Evolutionary conservation across 257 asterid genomes (phyloP), one percentile per base, ranked within the genome.

Genomic region (Voacanga thouarsii): DNA sequence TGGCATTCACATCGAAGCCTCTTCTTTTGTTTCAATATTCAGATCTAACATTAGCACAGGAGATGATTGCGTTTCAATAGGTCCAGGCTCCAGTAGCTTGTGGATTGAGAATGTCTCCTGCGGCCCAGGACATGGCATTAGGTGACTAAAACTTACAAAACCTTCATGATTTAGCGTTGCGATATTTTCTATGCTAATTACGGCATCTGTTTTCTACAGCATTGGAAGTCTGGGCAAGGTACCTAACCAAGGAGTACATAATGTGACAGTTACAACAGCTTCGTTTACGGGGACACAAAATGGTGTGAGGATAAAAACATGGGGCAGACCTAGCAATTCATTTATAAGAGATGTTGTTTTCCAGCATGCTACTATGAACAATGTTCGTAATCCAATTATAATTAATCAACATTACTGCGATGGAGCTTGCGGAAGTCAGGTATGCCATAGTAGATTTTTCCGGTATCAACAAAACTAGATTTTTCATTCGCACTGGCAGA

Each of bases 121-220:
- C 18, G 93, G 93, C 37, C 93, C 93, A 0, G 93, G 93, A 28
- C 93, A 89, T 45, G 91, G 93, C 7, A 75, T 89, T 24, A 89
- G 93, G 93, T 89, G 24, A 61, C 37, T n/a, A 6, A n/a, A 43
- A 43, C 9, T 43, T 5, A 43, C 47, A 43, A 43, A 33, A 33
- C 37, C 37, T 33, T 33, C 37, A 33, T 33, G 37, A 33, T 33
- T 33, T 1, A 33, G 37, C 2, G 37, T 33, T 2, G 37, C 37
- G 37, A 33, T 33, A 33, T 33, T 33, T 33, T 43, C 47, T 43
- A 43, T 43, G 47, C 47, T 7, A 43, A 4, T 43, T 43, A 43
- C 2, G 47, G 47, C 47, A 5, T 43, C 1, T 56, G 7, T 16
- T 2, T 57, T 16, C 15, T 57, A 2, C 63, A 61, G 68, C 37